A percentile compares a stretch with the other conserved stretches of the same genome.
phyloP scores from a whole-genome alignment of 202 grass and related monocot species.

The Musa balbisiana region DNA sequence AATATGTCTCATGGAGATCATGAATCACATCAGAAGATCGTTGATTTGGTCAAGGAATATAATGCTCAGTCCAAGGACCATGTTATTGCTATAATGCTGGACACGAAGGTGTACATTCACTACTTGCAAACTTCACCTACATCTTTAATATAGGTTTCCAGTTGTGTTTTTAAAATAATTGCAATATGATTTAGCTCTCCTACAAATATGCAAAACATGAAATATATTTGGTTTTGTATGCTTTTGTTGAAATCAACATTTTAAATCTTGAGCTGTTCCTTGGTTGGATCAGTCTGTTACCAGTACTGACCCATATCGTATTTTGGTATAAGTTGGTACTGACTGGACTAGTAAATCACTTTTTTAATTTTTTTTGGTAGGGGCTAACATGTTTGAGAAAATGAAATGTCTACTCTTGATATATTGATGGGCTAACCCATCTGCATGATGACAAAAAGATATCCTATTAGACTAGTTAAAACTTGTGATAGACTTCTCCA shows the following conservation, averaged over 20 bases:
- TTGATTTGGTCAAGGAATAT: conserved; percentile 93
- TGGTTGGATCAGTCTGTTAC: too few relatives aligned
- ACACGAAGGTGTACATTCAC: conserved; percentile 62
- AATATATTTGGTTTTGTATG: background rate
- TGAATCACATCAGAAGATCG: conserved; percentile 79
- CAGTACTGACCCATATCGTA: too few relatives aligned
- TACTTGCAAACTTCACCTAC: background rate
- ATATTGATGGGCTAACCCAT: too few relatives aligned
- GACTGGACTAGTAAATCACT: too few relatives aligned
- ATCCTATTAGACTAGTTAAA: background rate
- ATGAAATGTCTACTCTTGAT: too few relatives aligned
- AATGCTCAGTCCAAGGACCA: conserved; percentile 64
- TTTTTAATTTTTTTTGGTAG: too few relatives aligned
- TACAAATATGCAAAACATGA: background rate
- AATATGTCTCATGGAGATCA: conserved; percentile 99
- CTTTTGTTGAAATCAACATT: too few relatives aligned
- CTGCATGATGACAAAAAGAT: background rate
- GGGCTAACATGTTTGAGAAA: too few relatives aligned
- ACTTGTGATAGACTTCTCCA: background rate
- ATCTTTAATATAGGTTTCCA: background rate
- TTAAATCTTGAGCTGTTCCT: too few relatives aligned
- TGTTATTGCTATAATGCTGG: conserved; percentile 83
- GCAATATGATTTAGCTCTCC: background rate
- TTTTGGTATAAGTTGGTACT: too few relatives aligned
- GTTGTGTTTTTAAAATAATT: too few relatives aligned